Evolutionary conservation across 495 filamentous ascomycete species (phyloP).

Genomic region (Trypethelium eluteriae): DNA sequence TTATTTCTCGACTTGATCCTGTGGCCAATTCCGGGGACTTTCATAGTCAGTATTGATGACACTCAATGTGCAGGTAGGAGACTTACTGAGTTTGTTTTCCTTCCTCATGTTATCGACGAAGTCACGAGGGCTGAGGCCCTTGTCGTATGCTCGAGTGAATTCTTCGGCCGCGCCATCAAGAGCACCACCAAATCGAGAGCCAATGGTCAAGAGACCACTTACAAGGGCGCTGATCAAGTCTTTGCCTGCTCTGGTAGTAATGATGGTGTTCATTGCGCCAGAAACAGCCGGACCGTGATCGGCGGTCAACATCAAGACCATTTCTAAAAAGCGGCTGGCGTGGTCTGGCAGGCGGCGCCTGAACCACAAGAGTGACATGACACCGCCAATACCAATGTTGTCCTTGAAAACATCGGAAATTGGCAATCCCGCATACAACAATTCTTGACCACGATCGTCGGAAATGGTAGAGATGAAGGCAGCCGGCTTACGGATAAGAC

Average conservation of each 20-base stretch:
- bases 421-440: constrained; percentile 97
- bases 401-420: constrained; percentile 99
- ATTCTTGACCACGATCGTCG: constrained; percentile 98
- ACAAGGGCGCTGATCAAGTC: constrained; percentile 94
- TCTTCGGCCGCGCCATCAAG: constrained; percentile 96
- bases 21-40: constrained; percentile 95
- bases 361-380: constrained; percentile 99
- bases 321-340: constrained; percentile 97
- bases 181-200: constrained; percentile 96
- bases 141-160: constrained; percentile 96
- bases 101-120: constrained; percentile 98
- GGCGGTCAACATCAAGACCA: constrained; percentile 99
- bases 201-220: constrained; percentile 93
- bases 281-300: constrained; percentile 98
- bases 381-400: constrained; percentile 97
- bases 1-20: constrained; percentile 99
- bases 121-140: constrained; percentile 94
- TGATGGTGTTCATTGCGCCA: constrained; percentile 99
- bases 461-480: constrained; percentile 99
- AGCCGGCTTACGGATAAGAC: constrained; percentile 97
- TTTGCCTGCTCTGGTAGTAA: constrained; percentile 97
- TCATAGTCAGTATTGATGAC: constrained; percentile 31
- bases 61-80: not conserved
- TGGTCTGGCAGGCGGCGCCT: constrained; percentile 92
- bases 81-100: constrained; percentile 95